Evolutionary conservation across 352 stramenopile genomes (phyloP), one percentile per base, ranked within the genome.

Genomic region (Globisporangium yorkense): DNA sequence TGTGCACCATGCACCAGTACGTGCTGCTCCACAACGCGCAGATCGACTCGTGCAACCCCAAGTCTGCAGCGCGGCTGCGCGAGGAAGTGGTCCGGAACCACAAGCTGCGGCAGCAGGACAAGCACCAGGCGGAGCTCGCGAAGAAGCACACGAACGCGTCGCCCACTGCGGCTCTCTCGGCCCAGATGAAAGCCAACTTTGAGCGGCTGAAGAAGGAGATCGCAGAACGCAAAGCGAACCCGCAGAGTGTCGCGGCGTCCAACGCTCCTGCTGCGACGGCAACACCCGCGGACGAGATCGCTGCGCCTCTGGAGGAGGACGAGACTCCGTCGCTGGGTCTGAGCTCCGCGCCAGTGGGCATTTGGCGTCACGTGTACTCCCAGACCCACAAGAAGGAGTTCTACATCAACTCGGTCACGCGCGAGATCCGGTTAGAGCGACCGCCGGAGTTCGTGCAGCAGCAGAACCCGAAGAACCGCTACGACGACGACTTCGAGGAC

Each of bases 21-120:
- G 82, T 88, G 24, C 55, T 92, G 59, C 62, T 94, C 12, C 75
- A 68, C 44, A 94, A 94, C 27, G 84, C 84, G 7, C 84, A 94
- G 52, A 75, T 79, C 9, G 84, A 94, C 61, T 92, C 84, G 41
- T 75, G 78, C 31, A 80, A 90, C 37, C 84, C 84, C 5, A 94
- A 92, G 60, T 80, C 67, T 12, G 63, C 68, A 2, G 66, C 70
- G 29, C 65, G 89, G 58, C 54, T 94, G 5, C 70, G 83, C 29
- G 70, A 87, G 0, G 74, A 94, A 70, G 82, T 94, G 18, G 60
- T 88, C 45, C 63, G 61, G 5, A 91, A 87, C 57, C 85, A 91
- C 51, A 71, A 76, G 49, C 68, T 78, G 29, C 71, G 82, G 21
- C 71, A 87, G 44, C 74, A 89, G 50, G 76, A 87, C 54, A 90